Evolutionary conservation across 139 green algal genomes (phyloP).

Genomic region (Prasinococcaceae sp.): DNA sequence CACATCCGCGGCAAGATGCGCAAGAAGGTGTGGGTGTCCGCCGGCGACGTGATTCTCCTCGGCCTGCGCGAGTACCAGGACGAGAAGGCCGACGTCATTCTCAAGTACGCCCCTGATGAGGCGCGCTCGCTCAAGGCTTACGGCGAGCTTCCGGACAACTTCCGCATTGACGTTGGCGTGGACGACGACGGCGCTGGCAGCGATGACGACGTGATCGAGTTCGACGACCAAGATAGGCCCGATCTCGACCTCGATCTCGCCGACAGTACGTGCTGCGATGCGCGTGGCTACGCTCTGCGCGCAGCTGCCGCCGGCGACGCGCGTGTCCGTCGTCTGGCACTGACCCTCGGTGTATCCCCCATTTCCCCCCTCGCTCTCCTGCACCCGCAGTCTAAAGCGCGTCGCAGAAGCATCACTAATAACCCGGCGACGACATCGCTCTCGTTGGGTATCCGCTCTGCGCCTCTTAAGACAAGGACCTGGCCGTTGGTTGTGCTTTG

Average conservation of each 20-base stretch:
- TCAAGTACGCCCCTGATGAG: conserved; percentile 96
- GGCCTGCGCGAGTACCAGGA: conserved; percentile 98
- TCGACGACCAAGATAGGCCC: conserved; percentile 15
- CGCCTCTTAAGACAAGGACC: too few species aligned
- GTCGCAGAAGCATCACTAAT: too few species aligned
- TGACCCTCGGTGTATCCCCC: too few species aligned
- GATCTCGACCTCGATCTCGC: conserved; percentile 15
- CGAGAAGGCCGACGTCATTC: conserved; percentile 98
- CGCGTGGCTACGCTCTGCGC: neutral
- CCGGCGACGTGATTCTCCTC: conserved; percentile 91
- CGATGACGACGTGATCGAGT: conserved; percentile 61
- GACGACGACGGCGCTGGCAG: conserved; percentile 44
- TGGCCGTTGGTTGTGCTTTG: too few species aligned
- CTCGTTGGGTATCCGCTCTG: too few species aligned
- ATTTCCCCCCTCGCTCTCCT: too few species aligned
- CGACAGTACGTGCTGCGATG: conserved; percentile 1
- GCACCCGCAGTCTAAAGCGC: too few species aligned
- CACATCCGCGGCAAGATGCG: conserved; percentile 99
- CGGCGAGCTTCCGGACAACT: conserved; percentile 90
- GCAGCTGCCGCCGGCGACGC: too few species aligned
- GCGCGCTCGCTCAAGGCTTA: conserved; percentile 86
- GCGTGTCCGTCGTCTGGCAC: too few species aligned
- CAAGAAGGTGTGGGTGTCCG: conserved; percentile 92
- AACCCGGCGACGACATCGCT: too few species aligned
- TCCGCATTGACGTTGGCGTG: conserved; percentile 54